Evolutionary conservation across 768 basidiomycete species (phyloP), one percentile per base, ranked within the genome.

Genomic region (Calocybe gangraenosa): DNA sequence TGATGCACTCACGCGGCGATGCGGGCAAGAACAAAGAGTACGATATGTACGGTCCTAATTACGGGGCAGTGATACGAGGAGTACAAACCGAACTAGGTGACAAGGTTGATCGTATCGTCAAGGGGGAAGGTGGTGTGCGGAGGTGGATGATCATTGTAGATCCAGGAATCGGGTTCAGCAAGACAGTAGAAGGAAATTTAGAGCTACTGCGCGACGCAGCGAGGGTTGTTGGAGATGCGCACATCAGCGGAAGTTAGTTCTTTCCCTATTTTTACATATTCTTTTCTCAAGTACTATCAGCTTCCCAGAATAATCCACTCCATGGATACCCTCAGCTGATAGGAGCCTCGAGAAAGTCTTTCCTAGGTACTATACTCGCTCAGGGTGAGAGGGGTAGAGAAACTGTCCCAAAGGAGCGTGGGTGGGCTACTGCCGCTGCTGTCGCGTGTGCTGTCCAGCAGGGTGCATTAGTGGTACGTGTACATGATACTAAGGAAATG

Each of bases 131-230:
- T 0, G 90, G 92, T 0, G 65, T 98, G 8, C 72, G 89, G 45
- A 67, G 88, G 40, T 98, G 95, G 95, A 75, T 89, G 48, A 79
- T 97, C 50, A 75, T 97, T 42, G 75, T 85, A 19, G 96, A 97
- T 66, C 91, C 95, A 2, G 95, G 95, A 0, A 68, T 98, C 42
- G 95, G 96, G 25, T 99, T 97, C 62, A 95, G 93, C 64, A 97
- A 97, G 65, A 77, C 81, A 0, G 60, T 82, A 2, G 74, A 82
- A 21, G 90, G 76, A 3, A 94, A 95, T 63, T 52, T 92, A 25
- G 70, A 74, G 49, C 56, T 95, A 9, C 61, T 98, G 39, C 73
- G 82, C 8, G 53, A 74, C 28, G 69, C 69, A 40, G 72, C 58
- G 15, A 60, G 49, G 39, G 60, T 89, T 33, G 77, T 74, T 0